Percentiles rank a stretch among this genome's conserved stretches.
phyloP scores from a whole-genome alignment of 2,329 filamentous ascomycete genomes.

The Magnaporthales sp. region DNA sequence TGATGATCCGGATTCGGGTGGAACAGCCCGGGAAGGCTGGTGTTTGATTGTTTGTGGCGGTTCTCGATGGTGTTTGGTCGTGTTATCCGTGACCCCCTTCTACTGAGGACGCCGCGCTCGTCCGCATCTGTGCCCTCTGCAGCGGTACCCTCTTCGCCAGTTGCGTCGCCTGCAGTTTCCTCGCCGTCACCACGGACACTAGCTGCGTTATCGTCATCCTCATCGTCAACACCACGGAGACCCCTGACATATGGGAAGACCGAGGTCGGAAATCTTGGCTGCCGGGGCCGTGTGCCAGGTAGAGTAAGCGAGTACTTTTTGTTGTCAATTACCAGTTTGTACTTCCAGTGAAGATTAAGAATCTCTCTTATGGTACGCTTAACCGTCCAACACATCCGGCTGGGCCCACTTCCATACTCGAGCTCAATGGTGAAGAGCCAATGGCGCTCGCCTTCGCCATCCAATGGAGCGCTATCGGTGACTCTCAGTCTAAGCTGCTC shows the following conservation, averaged over 20 bases:
- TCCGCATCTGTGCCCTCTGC: slow-evolving; percentile 47
- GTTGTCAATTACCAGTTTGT: slow-evolving; percentile 78
- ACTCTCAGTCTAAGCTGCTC: slow-evolving; percentile 90
- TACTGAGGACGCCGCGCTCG: slow-evolving; percentile 23
- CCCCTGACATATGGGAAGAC: slow-evolving; percentile 85
- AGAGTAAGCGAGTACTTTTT: slow-evolving; percentile 70
- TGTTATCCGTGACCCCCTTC: neutral
- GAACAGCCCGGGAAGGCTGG: neutral
- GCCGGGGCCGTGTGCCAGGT: slow-evolving; percentile 61
- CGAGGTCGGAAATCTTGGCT: slow-evolving; percentile 82
- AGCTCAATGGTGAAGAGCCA: slow-evolving; percentile 85
- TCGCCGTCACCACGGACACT: slow-evolving; percentile 24
- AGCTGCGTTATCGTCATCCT: slow-evolving; percentile 53
- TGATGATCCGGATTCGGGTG: neutral
- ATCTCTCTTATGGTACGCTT: slow-evolving; percentile 83
- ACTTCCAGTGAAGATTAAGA: slow-evolving; percentile 84
- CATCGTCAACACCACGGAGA: slow-evolving; percentile 67
- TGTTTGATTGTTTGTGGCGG: slow-evolving; percentile 1
- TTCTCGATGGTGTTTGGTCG: neutral
- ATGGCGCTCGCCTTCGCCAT: slow-evolving; percentile 58
- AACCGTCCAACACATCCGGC: slow-evolving; percentile 94
- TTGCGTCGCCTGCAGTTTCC: slow-evolving; percentile 13
- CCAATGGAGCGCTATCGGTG: slow-evolving; percentile 65
- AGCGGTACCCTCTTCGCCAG: slow-evolving; percentile 32
- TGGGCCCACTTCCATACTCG: slow-evolving; percentile 92